These are phyloP conservation scores for Xylaria sp. DNA, from an alignment of 2,329 filamentous ascomycete species.

Conservation along the genomic window DNA sequence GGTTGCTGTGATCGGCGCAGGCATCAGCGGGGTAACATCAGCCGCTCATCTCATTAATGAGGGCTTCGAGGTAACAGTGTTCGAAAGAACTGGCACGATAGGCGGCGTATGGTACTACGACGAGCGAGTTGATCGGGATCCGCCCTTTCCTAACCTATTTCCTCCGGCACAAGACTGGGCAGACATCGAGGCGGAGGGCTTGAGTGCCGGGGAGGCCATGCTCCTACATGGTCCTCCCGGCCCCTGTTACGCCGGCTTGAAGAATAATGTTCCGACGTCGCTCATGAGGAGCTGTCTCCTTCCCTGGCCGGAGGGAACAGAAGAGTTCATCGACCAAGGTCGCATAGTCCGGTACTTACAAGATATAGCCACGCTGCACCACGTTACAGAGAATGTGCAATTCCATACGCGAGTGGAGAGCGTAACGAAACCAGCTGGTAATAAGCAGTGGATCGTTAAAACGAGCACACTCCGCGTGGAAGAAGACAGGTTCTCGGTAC, in stretches of 20 bases:
- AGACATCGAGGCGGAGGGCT: conserved; percentile 40
- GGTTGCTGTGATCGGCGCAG: conserved; percentile 72
- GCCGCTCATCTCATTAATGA: conserved; percentile 73
- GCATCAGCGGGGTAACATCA: conserved; percentile 70
- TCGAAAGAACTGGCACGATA: conserved; percentile 68
- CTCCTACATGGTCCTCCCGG: conserved; percentile 59
- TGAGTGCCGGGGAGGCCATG: conserved; percentile 44
- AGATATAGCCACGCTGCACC: conserved; percentile 62
- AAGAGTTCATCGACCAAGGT: conserved; percentile 67
- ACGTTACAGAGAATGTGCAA: conserved; percentile 60
- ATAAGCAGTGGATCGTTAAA: conserved; percentile 61
- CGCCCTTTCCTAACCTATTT: conserved; percentile 46
- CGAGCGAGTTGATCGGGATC: conserved; percentile 59
- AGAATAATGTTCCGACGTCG: conserved; percentile 79
- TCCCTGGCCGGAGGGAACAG: conserved; percentile 68
- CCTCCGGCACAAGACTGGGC: conserved; percentile 44
- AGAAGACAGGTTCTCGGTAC: conserved; percentile 40
- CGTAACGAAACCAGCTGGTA: conserved; percentile 56
- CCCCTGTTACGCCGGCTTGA: conserved; percentile 70
- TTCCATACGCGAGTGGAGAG: conserved; percentile 71
- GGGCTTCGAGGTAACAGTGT: conserved; percentile 67
- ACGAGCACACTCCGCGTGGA: conserved; percentile 57
- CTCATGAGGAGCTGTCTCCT: conserved; percentile 58
- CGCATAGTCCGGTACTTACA: conserved; percentile 71
- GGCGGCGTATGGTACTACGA: conserved; percentile 76